A percentile compares a stretch with the other conserved stretches of the same genome.
Conservation (phyloP, 495 filamentous ascomycete genomes). For the Astrothelium macrocarpum region DNA sequence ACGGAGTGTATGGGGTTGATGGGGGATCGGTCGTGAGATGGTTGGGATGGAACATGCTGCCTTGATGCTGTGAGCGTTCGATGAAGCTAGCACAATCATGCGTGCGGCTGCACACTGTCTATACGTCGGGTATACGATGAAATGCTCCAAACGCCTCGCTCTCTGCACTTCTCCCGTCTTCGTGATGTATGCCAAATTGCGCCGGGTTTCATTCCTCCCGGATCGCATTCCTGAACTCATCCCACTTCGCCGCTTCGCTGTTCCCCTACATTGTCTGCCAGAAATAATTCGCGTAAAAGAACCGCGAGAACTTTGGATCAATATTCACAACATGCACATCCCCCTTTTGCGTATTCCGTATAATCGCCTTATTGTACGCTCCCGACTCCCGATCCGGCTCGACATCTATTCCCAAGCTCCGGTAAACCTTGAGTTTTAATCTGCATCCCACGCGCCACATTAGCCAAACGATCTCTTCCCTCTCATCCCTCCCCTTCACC, state of each 20-base stretch:
- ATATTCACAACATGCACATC: conserved; percentile 94
- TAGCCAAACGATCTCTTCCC: neutral
- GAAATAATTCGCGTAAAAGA: conserved; percentile 93
- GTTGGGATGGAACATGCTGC: no score
- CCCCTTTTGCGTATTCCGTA: conserved; percentile 76
- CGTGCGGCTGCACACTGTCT: neutral
- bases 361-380: conserved; percentile 74
- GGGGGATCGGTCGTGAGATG: no score
- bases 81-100: neutral
- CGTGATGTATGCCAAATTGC: neutral
- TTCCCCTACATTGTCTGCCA: conserved; percentile 66
- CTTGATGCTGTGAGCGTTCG: neutral
- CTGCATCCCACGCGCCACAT: conserved; percentile 39
- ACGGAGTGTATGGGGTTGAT: neutral
- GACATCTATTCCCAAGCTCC: conserved; percentile 81
- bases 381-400: conserved; percentile 67
- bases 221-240: neutral
- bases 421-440: conserved; percentile 81
- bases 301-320: conserved; percentile 79
- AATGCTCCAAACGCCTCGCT: neutral
- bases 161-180: neutral
- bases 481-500: conserved; percentile 48
- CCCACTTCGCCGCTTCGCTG: neutral
- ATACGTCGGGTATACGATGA: neutral
- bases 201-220: neutral